A percentile compares a stretch with the other conserved stretches of the same genome.
Conservation (phyloP, 305 asterid genomes). For the Nicotiana rustica region DNA sequence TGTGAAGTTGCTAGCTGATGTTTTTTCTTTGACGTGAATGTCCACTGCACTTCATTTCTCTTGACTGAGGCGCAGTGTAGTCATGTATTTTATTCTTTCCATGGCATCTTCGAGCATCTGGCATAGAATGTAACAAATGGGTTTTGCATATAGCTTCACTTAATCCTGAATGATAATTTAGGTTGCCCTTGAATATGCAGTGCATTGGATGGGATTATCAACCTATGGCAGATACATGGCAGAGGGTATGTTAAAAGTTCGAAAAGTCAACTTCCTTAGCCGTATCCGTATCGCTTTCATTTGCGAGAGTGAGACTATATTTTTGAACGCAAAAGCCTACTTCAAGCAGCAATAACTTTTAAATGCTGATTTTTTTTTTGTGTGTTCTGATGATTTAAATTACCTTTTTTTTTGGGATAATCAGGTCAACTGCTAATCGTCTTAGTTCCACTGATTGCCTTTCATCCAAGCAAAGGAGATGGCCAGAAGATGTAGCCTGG, state of each 20-base stretch:
- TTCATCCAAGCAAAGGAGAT: conserved; percentile 86
- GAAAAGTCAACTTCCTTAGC: conserved; percentile 1
- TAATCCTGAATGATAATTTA: conserved; percentile 15
- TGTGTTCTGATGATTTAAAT: conserved; percentile 15
- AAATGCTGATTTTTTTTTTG: not conserved
- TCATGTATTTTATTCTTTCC: not conserved
- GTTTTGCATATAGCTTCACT: not conserved
- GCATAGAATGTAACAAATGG: conserved; percentile 14
- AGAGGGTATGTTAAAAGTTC: conserved; percentile 66
- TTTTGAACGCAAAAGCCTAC: not conserved
- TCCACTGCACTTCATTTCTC: not conserved
- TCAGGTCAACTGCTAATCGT: conserved; percentile 78
- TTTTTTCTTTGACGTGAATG: not conserved
- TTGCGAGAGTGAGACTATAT: not conserved
- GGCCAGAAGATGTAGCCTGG: conserved; percentile 99
- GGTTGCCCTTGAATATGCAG: conserved; percentile 52
- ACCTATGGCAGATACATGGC: conserved; percentile 87
- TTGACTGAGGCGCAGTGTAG: conserved; percentile 8
- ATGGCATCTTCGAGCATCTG: conserved; percentile 5
- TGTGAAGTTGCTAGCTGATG: conserved; percentile 11
- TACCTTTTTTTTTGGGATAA: conserved; percentile 31
- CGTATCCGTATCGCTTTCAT: not conserved
- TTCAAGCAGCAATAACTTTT: conserved; percentile 11
- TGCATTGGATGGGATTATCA: conserved; percentile 91
- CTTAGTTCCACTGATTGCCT: conserved; percentile 75